Evolutionary conservation across 164 flowering plant genomes (phyloP).

Genomic region (Pachysandra terminalis): DNA sequence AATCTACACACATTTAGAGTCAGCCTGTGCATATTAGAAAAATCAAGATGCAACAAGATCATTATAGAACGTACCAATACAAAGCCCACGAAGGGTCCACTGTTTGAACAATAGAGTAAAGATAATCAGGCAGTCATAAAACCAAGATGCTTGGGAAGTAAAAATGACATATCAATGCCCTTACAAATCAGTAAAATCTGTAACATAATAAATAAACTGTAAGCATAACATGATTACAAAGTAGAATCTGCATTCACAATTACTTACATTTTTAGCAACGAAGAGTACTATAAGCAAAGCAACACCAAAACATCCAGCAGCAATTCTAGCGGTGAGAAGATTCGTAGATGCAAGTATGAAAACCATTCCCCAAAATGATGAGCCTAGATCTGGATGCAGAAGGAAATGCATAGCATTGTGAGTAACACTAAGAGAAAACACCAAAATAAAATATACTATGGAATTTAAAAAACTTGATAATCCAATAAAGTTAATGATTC

Average conservation of each 20-base stretch:
- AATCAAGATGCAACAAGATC: not conserved
- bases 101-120: conserved; percentile 26
- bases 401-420: not conserved
- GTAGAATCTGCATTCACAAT: not conserved
- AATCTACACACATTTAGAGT: not conserved
- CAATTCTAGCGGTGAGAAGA: conserved; percentile 81
- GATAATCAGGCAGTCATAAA: conserved; percentile 1
- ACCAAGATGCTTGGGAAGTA: not conserved
- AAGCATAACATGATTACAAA: too few relatives aligned
- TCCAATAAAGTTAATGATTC: not conserved
- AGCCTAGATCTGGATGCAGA: conserved; percentile 80
- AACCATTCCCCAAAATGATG: conserved; percentile 98
- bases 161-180: not conserved
- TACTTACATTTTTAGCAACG: conserved; percentile 87
- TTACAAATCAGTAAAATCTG: not conserved
- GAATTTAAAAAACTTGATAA: too few relatives aligned
- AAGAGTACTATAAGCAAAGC: conserved; percentile 84
- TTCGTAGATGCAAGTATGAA: conserved; percentile 90
- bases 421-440: not conserved
- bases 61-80: conserved; percentile 57
- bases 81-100: conserved; percentile 98
- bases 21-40: not conserved
- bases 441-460: not conserved
- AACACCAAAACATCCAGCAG: conserved; percentile 76
- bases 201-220: not conserved